Evolutionary conservation across 148 eudicot species (phyloP).

Genomic region (Rhododendron simsii): DNA sequence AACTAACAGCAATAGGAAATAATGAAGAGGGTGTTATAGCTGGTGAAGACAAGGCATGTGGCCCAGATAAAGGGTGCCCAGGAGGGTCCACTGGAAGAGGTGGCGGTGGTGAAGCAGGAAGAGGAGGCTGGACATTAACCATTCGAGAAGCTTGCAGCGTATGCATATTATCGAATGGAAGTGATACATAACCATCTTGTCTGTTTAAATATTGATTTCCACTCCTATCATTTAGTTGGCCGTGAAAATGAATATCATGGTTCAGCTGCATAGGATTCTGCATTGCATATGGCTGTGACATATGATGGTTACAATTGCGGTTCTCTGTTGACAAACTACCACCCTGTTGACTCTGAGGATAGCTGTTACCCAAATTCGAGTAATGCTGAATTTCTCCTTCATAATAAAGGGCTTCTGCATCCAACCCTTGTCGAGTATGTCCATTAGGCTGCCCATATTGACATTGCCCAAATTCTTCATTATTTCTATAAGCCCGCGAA

Average conservation of each 20-base stretch:
- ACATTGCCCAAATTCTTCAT: constrained; percentile 20
- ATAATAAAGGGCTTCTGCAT: background rate
- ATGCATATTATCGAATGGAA: constrained; percentile 13
- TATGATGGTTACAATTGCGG: constrained; percentile 14
- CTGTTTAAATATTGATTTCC: constrained; percentile 21
- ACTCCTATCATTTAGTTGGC: constrained; percentile 20
- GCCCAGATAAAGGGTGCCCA: constrained; percentile 31
- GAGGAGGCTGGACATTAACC: constrained; percentile 55
- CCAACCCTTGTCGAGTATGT: background rate
- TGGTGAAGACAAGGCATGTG: constrained; percentile 35
- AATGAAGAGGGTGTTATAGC: constrained; percentile 33
- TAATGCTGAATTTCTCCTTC: constrained; percentile 12
- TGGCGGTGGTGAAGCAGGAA: constrained; percentile 75
- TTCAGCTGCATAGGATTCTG: constrained; percentile 34
- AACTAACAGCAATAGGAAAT: constrained; percentile 43
- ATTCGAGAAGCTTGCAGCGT: constrained; percentile 23
- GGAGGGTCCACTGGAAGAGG: constrained; percentile 58
- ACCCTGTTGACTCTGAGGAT: constrained; percentile 19
- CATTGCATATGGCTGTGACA: constrained; percentile 18
- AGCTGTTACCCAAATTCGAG: background rate
- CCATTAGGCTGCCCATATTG: constrained; percentile 18
- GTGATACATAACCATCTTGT: constrained; percentile 24
- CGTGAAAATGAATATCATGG: constrained; percentile 28
- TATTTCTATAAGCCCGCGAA: constrained; percentile 2
- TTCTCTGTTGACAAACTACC: constrained; percentile 15